phyloP scores from a whole-genome alignment of 192 early-diverging fungal genomes.

The Coemansia sp. region DNA sequence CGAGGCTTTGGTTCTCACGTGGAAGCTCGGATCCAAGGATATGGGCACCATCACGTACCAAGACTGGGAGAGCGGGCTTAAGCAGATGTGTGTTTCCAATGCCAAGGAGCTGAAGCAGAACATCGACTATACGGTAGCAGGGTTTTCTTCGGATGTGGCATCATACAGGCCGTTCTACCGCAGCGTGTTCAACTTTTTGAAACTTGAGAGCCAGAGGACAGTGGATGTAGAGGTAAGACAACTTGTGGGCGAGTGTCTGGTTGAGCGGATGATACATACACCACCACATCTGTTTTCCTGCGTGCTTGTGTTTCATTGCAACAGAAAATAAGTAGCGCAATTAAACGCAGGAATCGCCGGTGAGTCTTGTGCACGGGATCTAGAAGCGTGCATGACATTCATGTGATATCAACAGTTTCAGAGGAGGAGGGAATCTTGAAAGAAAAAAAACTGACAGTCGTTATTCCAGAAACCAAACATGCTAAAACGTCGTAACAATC shows the following conservation, averaged over 20 bases:
- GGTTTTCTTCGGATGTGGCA: constrained; percentile 10
- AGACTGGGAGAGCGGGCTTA: constrained; percentile 25
- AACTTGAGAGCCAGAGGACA: constrained; percentile 22
- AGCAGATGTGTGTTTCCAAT: constrained; percentile 20
- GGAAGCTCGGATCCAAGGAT: constrained; percentile 41
- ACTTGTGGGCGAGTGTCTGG: background rate
- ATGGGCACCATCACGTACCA: constrained; percentile 28
- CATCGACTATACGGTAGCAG: constrained; percentile 1
- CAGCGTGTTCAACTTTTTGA: constrained; percentile 36
- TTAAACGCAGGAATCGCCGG: background rate
- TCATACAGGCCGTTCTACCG: constrained; percentile 41
- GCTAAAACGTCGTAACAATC: too few species aligned
- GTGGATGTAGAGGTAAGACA: constrained; percentile 28
- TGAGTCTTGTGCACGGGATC: background rate
- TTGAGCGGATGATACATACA: background rate
- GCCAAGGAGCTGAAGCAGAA: constrained; percentile 16
- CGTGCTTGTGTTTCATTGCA: background rate
- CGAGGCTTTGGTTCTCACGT: constrained; percentile 39
- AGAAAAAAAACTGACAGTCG: background rate
- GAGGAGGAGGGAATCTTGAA: background rate
- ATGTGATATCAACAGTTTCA: background rate
- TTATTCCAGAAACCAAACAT: too few species aligned
- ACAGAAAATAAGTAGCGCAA: background rate
- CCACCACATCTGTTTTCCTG: background rate
- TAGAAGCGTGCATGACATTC: background rate